Evolutionary conservation across 345 rosid species (phyloP).

Genomic region (Lumnitzera littorea): DNA sequence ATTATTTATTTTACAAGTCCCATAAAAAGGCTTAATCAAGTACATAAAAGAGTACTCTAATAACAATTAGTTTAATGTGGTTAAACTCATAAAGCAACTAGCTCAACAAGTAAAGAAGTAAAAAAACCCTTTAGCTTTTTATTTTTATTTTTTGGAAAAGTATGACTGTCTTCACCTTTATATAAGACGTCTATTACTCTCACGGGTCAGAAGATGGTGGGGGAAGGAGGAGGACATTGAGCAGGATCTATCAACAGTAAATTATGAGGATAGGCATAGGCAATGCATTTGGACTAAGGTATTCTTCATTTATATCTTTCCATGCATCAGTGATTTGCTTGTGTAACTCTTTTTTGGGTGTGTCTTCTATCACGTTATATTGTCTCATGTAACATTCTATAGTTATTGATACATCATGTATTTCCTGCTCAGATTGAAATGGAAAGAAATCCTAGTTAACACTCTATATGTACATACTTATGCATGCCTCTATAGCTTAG

Average conservation of each 20-base stretch:
- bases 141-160: constrained; percentile 3
- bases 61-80: too few species aligned
- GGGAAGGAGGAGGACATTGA: too few species aligned
- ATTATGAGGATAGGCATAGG: constrained; percentile 4
- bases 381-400: constrained; percentile 17
- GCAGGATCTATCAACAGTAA: too few species aligned
- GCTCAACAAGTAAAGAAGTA: constrained; percentile 10
- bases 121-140: constrained; percentile 7
- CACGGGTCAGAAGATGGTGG: too few species aligned
- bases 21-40: too few species aligned
- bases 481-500: too few species aligned
- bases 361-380: constrained; percentile 5
- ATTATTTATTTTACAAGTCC: too few species aligned
- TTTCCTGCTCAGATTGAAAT: constrained; percentile 11
- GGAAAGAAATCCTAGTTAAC: too few species aligned
- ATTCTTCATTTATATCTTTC: constrained; percentile 21
- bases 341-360: neutral
- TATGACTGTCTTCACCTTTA: constrained; percentile 16
- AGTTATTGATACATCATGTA: constrained; percentile 11
- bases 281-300: constrained; percentile 3
- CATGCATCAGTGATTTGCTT: constrained; percentile 8
- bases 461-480: too few species aligned
- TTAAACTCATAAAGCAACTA: constrained; percentile 1
- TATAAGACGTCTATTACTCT: constrained; percentile 11
- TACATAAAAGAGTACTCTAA: too few species aligned